A percentile compares a stretch with the other conserved stretches of the same genome.
phyloP scores from a whole-genome alignment of 345 rosid species.

The Eucalyptus erythrocorys region DNA sequence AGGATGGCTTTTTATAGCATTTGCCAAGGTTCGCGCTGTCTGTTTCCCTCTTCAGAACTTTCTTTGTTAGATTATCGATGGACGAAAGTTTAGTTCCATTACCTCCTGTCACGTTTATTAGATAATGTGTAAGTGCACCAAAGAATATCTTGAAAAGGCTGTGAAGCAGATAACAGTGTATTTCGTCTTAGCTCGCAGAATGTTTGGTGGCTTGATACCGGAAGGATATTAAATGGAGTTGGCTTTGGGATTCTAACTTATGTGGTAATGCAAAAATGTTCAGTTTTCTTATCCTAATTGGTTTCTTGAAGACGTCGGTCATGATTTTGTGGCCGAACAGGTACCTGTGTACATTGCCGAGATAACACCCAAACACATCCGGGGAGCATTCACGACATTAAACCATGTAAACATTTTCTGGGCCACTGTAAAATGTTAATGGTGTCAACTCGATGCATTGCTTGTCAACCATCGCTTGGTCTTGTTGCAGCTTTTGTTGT shows the following conservation, averaged over 20 bases:
- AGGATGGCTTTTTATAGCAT: constrained; percentile 46
- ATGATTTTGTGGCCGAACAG: not conserved
- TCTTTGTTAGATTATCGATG: not conserved
- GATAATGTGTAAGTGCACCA: not conserved
- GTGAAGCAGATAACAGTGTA: not conserved
- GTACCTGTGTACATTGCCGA: not conserved
- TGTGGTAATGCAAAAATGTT: constrained; percentile 7
- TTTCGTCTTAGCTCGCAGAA: not conserved
- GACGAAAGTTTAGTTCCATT: not conserved
- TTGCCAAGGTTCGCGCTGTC: constrained; percentile 17
- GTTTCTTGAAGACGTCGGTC: not conserved
- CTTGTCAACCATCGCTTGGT: not conserved
- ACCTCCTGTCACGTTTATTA: not conserved
- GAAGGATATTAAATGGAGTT: constrained; percentile 15
- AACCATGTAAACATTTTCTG: not conserved
- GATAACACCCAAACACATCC: constrained; percentile 5
- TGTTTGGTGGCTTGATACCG: constrained; percentile 18
- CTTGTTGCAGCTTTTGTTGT: not conserved
- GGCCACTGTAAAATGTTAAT: too few relatives aligned
- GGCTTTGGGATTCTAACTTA: constrained; percentile 15
- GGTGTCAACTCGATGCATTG: not conserved
- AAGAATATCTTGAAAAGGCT: not conserved
- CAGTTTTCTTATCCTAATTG: not conserved
- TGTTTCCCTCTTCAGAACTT: not conserved
- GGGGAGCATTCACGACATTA: constrained; percentile 5